A percentile compares a stretch with the other conserved stretches of the same genome.
These are phyloP conservation scores for Chalara sp. DNA, from an alignment of 2,329 filamentous ascomycete species.

Conservation along the genomic window DNA sequence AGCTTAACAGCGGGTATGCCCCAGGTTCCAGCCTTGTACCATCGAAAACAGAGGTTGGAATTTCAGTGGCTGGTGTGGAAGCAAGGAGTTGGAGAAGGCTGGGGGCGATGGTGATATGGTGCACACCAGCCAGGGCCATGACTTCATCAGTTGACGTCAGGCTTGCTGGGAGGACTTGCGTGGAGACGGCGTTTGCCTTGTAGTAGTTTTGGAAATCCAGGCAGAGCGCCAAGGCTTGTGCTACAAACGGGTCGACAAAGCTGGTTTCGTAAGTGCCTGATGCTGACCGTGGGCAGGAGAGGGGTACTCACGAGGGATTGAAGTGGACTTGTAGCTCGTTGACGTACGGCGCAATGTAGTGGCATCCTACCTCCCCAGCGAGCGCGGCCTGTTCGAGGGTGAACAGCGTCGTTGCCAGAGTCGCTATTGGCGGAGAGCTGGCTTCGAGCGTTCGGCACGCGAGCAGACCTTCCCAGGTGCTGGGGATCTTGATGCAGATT, in stretches of 20 bases:
- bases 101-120: constrained; percentile 54
- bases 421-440: constrained; percentile 43
- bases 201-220: constrained; percentile 49
- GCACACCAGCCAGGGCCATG: constrained; percentile 48
- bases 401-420: constrained; percentile 57
- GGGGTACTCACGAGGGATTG: constrained; percentile 34
- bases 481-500: constrained; percentile 57
- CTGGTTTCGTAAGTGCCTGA: constrained; percentile 21
- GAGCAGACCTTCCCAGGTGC: constrained; percentile 56
- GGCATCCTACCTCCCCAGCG: constrained; percentile 49
- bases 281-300: background rate
- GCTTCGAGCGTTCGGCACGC: constrained; percentile 49
- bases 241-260: constrained; percentile 34
- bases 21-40: background rate
- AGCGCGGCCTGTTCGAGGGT: constrained; percentile 52
- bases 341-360: constrained; percentile 59
- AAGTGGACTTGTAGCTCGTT: constrained; percentile 60
- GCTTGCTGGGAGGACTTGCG: constrained; percentile 49
- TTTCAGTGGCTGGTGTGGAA: constrained; percentile 4
- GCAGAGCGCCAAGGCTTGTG: constrained; percentile 32
- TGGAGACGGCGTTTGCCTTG: constrained; percentile 32
- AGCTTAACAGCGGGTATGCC: constrained; percentile 7
- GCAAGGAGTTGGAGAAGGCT: constrained; percentile 33
- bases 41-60: constrained; percentile 17
- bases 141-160: constrained; percentile 51